phyloP scores from a whole-genome alignment of 371 early-diverging fungal genomes.

The Lichtheimia ornata region DNA sequence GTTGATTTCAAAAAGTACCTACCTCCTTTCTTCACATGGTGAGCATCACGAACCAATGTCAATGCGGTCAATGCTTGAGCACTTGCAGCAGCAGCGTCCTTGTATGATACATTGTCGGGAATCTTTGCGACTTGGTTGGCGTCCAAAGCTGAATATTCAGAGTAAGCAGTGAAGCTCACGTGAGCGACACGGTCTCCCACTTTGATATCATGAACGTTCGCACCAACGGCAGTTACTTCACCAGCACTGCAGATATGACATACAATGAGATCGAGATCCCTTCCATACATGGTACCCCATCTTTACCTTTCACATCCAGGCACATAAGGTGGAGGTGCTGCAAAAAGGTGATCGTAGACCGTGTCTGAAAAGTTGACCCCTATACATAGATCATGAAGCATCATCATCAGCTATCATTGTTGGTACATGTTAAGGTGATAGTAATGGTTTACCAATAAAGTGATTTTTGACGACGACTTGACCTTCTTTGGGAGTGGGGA shows the following conservation, averaged over 20 bases:
- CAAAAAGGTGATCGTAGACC: conserved; percentile 51
- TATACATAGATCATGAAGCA: conserved; percentile 29
- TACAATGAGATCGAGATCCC: background rate
- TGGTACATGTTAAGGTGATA: conserved; percentile 95
- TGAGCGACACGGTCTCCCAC: conserved; percentile 88
- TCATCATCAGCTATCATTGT: conserved; percentile 13
- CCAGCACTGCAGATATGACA: conserved; percentile 56
- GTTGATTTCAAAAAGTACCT: background rate
- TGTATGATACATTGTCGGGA: conserved; percentile 59
- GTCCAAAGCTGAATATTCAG: conserved; percentile 74
- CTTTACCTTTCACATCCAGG: conserved; percentile 78
- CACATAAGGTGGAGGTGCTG: conserved; percentile 65
- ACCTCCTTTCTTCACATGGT: conserved; percentile 71
- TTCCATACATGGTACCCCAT: background rate
- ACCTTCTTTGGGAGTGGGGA: conserved; percentile 47
- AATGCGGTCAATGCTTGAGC: conserved; percentile 84
- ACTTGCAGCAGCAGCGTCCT: conserved; percentile 67
- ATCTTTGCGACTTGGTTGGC: conserved; percentile 49
- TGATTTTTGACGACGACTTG: conserved; percentile 82
- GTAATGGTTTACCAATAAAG: conserved; percentile 57
- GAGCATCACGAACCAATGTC: conserved; percentile 73
- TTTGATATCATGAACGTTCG: conserved; percentile 61
- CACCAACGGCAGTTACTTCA: conserved; percentile 74
- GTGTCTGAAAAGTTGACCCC: conserved; percentile 40
- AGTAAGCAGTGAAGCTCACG: conserved; percentile 64